These are phyloP conservation scores for Zymoseptoria crescenta DNA, from an alignment of 2,329 filamentous ascomycete genomes.

Conservation along the genomic window DNA sequence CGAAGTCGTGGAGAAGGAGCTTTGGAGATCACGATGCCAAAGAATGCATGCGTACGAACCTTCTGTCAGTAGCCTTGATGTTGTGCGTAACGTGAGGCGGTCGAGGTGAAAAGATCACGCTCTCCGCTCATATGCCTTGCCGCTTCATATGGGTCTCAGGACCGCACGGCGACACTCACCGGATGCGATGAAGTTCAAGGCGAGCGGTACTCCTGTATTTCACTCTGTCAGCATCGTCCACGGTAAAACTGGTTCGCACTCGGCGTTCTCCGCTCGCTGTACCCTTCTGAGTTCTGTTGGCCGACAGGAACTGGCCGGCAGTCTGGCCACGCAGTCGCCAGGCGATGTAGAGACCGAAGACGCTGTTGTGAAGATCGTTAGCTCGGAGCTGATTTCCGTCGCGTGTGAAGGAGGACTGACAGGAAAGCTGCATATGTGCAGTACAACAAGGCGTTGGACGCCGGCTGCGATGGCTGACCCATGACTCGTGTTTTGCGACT, in stretches of 20 bases:
- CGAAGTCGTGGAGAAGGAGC: slow-evolving; percentile 10
- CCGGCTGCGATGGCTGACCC: slow-evolving; percentile 66
- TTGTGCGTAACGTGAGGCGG: neutral
- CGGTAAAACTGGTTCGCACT: neutral
- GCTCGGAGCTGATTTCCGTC: neutral
- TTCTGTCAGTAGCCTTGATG: slow-evolving; percentile 2
- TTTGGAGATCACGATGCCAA: slow-evolving; percentile 7
- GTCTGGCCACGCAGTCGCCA: slow-evolving; percentile 53
- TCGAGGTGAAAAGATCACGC: neutral
- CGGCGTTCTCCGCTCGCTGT: slow-evolving; percentile 32
- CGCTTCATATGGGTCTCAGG: slow-evolving; percentile 5
- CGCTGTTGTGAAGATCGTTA: slow-evolving; percentile 36
- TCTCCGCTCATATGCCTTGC: slow-evolving; percentile 2
- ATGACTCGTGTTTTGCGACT: slow-evolving; percentile 38
- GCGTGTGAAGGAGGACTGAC: slow-evolving; percentile 36
- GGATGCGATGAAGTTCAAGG: slow-evolving; percentile 84
- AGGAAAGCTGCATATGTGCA: slow-evolving; percentile 70
- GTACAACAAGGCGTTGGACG: slow-evolving; percentile 78
- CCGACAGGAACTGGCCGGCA: slow-evolving; percentile 63
- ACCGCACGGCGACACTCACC: slow-evolving; percentile 57
- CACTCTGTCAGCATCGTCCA: neutral
- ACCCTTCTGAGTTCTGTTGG: slow-evolving; percentile 80
- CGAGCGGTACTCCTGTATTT: slow-evolving; percentile 62
- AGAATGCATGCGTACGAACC: slow-evolving; percentile 18
- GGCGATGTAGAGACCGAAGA: slow-evolving; percentile 54